Base-by-base conservation (phyloP, 2,329 filamentous ascomycete genomes). In the Trichocomaceae sp. region DNA sequence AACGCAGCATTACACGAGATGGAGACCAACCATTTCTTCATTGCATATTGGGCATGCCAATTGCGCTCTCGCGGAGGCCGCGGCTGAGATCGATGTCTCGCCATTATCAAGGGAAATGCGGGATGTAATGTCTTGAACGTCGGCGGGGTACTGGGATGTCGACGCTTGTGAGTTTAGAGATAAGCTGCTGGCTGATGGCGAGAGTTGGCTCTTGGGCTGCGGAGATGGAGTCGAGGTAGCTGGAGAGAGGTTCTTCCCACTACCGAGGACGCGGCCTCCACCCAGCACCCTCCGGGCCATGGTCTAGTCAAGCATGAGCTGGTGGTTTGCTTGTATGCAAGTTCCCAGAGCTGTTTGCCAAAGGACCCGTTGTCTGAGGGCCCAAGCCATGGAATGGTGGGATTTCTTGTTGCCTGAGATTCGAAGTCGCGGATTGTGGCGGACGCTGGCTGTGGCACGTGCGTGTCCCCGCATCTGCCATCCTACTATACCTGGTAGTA, bases 21-120 rank as follows among this genome's bases (percentile, higher is more conserved):
- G 15, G 42, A 50, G 46, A 65, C 75, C 60, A 75, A 93, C 90
- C 93, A 99, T 99, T 72, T 96, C 91, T 74, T 97, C 95, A 63
- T 85, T 90, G 73, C 93, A 99, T 68, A 99, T 99, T n/a, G 93
- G 93, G 70, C 93, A 99, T 54, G 92, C 83, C 57, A 99, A 83
- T 70, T 82, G 82, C 60, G 82, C 82, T 61, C 80, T 82, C 54
- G 83, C 75, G 51, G 83, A 79, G 48, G 75, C 78, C 48, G 69
- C 70, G 17, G 71, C 70, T 48, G 73, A 72, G 52, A 74, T 72
- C 46, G 75, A 75, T 63, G 77, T 72, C 41, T 77, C 77, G 58
- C 78, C 77, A 73, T 81, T 79, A 42, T 82, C 81, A 50, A 93
- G 74, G 53, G 87, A 90, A 63, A 96, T 86, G 66, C 88, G 87